Percentiles rank a stretch among this genome's conserved stretches.
Conservation (phyloP, 106 monocot species). For the Dactylorhiza incarnata region DNA sequence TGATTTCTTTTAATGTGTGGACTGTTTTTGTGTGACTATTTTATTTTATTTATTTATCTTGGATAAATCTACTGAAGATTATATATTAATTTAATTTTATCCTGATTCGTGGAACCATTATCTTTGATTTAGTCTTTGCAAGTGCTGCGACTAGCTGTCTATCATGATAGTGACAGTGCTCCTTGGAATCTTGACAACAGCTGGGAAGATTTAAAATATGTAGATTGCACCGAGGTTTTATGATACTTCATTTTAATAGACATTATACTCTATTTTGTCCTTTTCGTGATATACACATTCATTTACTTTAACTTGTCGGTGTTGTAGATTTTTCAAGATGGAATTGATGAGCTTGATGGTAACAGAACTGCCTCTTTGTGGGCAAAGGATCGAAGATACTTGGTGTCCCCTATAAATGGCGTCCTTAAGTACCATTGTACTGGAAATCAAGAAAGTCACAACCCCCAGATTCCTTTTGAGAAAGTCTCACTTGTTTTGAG, state of each 20-base stretch:
- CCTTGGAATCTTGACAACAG: slow-evolving; percentile 71
- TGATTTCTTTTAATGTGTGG: background rate
- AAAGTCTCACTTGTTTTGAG: slow-evolving; percentile 70
- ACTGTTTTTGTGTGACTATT: background rate
- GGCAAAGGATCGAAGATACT: slow-evolving; percentile 51
- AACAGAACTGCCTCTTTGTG: slow-evolving; percentile 26
- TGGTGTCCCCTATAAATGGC: slow-evolving; percentile 94
- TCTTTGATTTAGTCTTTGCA: slow-evolving; percentile 59
- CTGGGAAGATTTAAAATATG: slow-evolving; percentile 79
- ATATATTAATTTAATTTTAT: background rate
- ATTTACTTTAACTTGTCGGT: background rate
- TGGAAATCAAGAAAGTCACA: slow-evolving; percentile 74
- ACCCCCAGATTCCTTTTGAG: slow-evolving; percentile 68
- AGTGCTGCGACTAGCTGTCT: slow-evolving; percentile 70
- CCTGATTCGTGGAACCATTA: background rate
- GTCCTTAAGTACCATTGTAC: slow-evolving; percentile 85
- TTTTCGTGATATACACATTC: background rate
- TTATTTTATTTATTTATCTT: background rate
- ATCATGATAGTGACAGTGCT: slow-evolving; percentile 79
- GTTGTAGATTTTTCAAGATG: slow-evolving; percentile 81
- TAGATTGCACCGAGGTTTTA: slow-evolving; percentile 83
- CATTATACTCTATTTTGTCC: background rate
- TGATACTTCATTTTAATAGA: slow-evolving; percentile 1
- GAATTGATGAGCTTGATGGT: slow-evolving; percentile 45
- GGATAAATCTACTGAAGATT: background rate